Evolutionary conservation across 768 basidiomycete species (phyloP).

Genomic region (Boletus huronensis): DNA sequence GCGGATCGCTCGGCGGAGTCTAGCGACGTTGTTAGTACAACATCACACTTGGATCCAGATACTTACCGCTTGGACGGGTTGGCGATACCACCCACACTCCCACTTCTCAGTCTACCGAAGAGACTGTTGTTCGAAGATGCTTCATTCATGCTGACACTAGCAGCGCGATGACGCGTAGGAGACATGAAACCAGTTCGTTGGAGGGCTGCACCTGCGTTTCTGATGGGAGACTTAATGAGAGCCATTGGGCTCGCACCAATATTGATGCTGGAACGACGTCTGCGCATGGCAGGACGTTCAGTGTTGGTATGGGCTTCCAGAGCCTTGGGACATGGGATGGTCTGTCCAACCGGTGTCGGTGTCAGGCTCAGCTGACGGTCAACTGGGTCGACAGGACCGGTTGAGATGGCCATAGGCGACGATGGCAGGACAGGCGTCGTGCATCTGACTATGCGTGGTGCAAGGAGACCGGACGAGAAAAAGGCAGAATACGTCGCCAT

Average conservation of each 20-base stretch:
- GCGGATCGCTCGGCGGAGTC: conserved; percentile 41
- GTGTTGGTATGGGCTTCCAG: conserved; percentile 13
- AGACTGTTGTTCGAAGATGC: conserved; percentile 40
- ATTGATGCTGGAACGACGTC: conserved; percentile 62
- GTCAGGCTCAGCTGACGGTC: conserved; percentile 38
- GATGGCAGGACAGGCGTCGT: conserved; percentile 26
- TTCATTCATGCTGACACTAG: conserved; percentile 39
- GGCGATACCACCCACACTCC: conserved; percentile 41
- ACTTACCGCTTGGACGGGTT: conserved; percentile 33
- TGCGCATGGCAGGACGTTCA: conserved; percentile 47
- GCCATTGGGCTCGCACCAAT: conserved; percentile 51
- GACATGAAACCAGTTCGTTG: conserved; percentile 42
- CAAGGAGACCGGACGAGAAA: conserved; percentile 69
- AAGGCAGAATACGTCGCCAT: conserved; percentile 58
- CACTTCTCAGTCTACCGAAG: conserved; percentile 53
- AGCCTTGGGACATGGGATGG: conserved; percentile 26
- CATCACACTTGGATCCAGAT: not conserved
- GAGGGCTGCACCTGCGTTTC: conserved; percentile 49
- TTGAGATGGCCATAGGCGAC: conserved; percentile 19
- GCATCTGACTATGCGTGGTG: conserved; percentile 36
- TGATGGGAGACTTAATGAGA: conserved; percentile 54
- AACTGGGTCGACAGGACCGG: conserved; percentile 28
- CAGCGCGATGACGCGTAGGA: conserved; percentile 43
- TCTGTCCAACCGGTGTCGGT: conserved; percentile 31
- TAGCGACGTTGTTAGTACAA: conserved; percentile 16